Evolutionary conservation across 352 stramenopile genomes (phyloP), one percentile per base, ranked within the genome.

Genomic region (Phytopythium litorale): DNA sequence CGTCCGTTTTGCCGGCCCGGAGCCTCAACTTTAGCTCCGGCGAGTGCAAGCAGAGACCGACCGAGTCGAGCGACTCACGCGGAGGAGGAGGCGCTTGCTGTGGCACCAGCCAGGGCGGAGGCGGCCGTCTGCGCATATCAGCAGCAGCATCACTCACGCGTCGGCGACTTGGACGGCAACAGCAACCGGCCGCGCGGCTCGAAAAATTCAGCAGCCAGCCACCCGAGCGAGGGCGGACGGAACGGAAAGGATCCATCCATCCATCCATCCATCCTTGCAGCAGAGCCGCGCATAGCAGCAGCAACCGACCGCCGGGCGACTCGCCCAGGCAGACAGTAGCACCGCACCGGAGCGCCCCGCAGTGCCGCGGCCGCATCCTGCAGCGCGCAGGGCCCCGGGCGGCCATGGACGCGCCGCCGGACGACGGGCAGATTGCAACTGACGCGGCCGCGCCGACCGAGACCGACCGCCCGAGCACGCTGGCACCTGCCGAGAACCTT

Each of bases 401-500:
- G n/a, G 19, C 35, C 54, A 60, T 60, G 54, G 53, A 49, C 28
- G 28, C 52, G 18, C 30, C 32, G 6, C 18, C 52, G 13, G 54
- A 12, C 37, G 33, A 15, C 37, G 54, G 21, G 21, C 54, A 60
- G 33, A 50, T 35, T 15, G 54, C 54, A 60, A 60, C 54, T 50
- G 35, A 30, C 54, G 5, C 46, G 46, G 11, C 21, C 32, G 51
- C 9, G 7, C 13, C 30, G 32, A 57, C 30, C 13, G 19, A 5
- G 12, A 25, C 7, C 19, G 52, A 46, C 33, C 25, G 15, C 54
- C 21, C 12, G 54, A 50, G 37, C 54, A 60, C 35, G 54, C 54
- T 60, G 54, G 54, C 54, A 50, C 54, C 54, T 30, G 54, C 54
- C 54, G 54, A 60, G 37, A 60, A 60, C 54, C 54, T 60, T 50